phyloP scores from a whole-genome alignment of 495 filamentous ascomycete genomes.

The Talaromyces liani region DNA sequence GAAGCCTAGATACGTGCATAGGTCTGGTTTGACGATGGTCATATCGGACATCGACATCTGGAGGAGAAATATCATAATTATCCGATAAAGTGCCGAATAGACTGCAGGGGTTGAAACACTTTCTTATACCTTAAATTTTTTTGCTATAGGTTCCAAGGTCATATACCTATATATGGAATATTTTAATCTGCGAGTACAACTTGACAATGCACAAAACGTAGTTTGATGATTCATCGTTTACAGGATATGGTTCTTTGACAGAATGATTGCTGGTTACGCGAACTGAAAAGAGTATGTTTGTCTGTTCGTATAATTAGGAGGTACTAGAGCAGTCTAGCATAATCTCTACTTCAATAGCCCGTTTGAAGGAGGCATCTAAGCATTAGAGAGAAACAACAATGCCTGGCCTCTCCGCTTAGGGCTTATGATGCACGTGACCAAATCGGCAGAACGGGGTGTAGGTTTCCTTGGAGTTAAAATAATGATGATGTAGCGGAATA shows the following conservation, averaged over 20 bases:
- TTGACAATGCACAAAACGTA: no score
- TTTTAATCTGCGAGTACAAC: no score
- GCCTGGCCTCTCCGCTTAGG: not conserved
- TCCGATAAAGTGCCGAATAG: not conserved
- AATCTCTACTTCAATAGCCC: not conserved
- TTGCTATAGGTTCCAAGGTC: no score
- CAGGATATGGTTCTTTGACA: no score
- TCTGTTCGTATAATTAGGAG: no score
- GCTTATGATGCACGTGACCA: not conserved
- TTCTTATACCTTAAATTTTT: no score
- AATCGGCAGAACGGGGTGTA: not conserved
- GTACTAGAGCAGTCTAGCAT: not conserved
- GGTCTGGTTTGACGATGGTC: not conserved
- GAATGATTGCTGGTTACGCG: no score
- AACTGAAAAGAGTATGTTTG: no score
- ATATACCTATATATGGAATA: no score
- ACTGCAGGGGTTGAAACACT: no score
- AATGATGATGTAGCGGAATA: not conserved
- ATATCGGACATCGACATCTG: no score
- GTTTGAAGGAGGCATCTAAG: not conserved
- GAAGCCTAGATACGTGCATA: not conserved
- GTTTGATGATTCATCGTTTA: no score
- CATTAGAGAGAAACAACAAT: not conserved
- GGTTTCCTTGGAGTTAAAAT: not conserved
- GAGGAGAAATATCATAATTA: not conserved